Evolutionary conservation across 2,329 filamentous ascomycete species (phyloP).

Genomic region (Stagonosporopsis tanaceti): DNA sequence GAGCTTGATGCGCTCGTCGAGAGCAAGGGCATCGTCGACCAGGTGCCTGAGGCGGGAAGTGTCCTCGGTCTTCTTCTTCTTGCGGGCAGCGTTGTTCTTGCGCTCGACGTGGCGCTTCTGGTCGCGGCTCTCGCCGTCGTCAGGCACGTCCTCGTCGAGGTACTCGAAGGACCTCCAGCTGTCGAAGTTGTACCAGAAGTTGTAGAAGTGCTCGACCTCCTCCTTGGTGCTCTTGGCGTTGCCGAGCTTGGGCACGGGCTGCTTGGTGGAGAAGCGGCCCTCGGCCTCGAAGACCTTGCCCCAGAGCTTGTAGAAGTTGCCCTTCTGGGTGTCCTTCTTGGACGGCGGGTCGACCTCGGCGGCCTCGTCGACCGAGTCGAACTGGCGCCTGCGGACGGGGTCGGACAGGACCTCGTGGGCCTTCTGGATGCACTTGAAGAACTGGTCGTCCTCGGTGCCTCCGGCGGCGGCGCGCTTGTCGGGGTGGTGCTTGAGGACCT

Average conservation of each 20-base stretch:
- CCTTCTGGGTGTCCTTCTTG: conserved; percentile 87
- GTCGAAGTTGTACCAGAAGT: conserved; percentile 99
- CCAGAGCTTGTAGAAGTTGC: conserved; percentile 97
- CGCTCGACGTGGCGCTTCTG: conserved; percentile 98
- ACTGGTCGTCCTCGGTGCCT: conserved; percentile 88
- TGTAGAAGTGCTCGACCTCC: conserved; percentile 95
- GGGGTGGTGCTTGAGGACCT: conserved; percentile 98
- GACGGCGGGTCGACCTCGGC: conserved; percentile 90
- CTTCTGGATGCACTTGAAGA: conserved; percentile 99
- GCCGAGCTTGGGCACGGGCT: conserved; percentile 88
- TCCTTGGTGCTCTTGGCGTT: conserved; percentile 84
- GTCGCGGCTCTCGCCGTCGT: conserved; percentile 98
- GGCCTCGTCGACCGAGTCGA: conserved; percentile 93
- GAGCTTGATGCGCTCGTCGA: conserved; percentile 95
- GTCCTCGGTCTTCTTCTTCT: conserved; percentile 99
- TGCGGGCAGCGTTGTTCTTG: conserved; percentile 96
- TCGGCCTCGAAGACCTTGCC: conserved; percentile 88
- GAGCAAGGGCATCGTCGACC: conserved; percentile 83
- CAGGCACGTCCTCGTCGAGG: conserved; percentile 96
- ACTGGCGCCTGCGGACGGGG: conserved; percentile 91
- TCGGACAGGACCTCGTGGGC: conserved; percentile 93
- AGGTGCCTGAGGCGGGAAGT: conserved; percentile 87
- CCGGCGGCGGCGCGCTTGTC: conserved; percentile 97
- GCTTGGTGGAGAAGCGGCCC: conserved; percentile 87
- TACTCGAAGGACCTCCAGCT: conserved; percentile 98